Percentiles rank a stretch among this genome's conserved stretches.
phyloP scores from a whole-genome alignment of 129 eudicot species.

The Smallanthus sonchifolius region DNA sequence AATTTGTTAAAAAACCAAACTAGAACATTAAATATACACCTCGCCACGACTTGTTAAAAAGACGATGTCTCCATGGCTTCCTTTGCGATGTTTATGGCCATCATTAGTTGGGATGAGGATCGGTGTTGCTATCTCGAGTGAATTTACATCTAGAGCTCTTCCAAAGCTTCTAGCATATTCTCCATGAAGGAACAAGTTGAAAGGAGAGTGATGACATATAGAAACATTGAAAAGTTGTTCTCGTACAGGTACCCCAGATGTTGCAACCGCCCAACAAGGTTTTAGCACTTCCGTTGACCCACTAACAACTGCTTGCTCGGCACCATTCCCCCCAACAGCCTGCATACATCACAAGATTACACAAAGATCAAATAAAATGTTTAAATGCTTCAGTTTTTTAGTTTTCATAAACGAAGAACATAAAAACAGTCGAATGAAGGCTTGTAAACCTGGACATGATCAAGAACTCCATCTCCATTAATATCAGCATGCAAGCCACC shows the following conservation, averaged over 20 bases:
- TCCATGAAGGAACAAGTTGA: conserved; percentile 78
- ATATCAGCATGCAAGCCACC: conserved; percentile 99
- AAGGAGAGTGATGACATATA: conserved; percentile 76
- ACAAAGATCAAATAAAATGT: neutral
- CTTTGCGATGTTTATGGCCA: conserved; percentile 80
- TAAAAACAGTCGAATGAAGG: neutral
- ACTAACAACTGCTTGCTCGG: conserved; percentile 89
- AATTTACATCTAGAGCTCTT: conserved; percentile 52
- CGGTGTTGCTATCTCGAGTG: conserved; percentile 93
- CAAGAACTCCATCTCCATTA: conserved; percentile 97
- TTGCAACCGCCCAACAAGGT: conserved; percentile 99
- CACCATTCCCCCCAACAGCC: conserved; percentile 97
- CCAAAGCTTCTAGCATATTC: conserved; percentile 81
- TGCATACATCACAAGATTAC: conserved; percentile 15
- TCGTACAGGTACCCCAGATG: conserved; percentile 95
- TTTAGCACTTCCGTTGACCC: conserved; percentile 96
- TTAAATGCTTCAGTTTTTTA: neutral
- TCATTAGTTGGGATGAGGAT: conserved; percentile 75
- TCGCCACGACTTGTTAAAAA: conserved; percentile 92
- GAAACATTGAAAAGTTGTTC: conserved; percentile 98
- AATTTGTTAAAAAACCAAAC: neutral
- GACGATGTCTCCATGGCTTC: conserved; percentile 94
- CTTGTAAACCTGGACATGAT: conserved; percentile 85
- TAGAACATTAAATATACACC: conserved; percentile 37
- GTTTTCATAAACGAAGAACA: neutral